phyloP scores from a whole-genome alignment of 108 stramenopile species.

The Parietichytrium sp. region DNA sequence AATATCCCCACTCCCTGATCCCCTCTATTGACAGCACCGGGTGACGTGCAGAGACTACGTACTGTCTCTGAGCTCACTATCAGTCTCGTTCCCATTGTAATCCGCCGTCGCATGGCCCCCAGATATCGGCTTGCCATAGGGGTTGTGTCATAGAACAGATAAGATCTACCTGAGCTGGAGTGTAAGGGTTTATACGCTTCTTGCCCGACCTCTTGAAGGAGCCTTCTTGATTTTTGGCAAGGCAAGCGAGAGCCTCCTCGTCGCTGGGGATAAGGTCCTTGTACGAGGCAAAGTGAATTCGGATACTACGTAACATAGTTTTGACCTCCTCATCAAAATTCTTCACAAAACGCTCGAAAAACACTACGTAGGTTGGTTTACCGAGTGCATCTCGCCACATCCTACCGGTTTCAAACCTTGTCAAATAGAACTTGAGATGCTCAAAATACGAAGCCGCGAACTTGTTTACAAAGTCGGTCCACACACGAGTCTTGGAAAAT shows the following conservation, averaged over 20 bases:
- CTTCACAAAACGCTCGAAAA: not conserved
- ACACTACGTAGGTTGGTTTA: not conserved
- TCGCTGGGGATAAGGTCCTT: not conserved
- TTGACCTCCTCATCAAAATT: not conserved
- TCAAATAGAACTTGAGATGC: not conserved
- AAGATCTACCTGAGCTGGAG: not conserved
- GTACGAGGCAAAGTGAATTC: not conserved
- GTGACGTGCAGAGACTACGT: no score
- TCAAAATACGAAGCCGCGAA: not conserved
- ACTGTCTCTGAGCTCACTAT: no score
- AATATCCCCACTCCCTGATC: no score
- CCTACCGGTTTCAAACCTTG: not conserved
- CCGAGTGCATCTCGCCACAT: not conserved
- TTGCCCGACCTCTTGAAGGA: not conserved
- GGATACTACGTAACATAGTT: not conserved
- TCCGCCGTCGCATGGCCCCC: slow-evolving; percentile 13
- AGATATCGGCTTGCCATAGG: not conserved
- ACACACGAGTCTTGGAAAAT: no score
- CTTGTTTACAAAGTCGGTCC: not conserved
- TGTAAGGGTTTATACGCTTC: not conserved
- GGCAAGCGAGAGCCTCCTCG: not conserved
- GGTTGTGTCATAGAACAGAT: not conserved
- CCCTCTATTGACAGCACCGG: no score
- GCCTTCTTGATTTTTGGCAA: not conserved
- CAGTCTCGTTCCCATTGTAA: slow-evolving; percentile 1